Evolutionary conservation across 2,329 filamentous ascomycete species (phyloP), one percentile per base, ranked within the genome.

Genomic region (Ophiostoma pallidulum): DNA sequence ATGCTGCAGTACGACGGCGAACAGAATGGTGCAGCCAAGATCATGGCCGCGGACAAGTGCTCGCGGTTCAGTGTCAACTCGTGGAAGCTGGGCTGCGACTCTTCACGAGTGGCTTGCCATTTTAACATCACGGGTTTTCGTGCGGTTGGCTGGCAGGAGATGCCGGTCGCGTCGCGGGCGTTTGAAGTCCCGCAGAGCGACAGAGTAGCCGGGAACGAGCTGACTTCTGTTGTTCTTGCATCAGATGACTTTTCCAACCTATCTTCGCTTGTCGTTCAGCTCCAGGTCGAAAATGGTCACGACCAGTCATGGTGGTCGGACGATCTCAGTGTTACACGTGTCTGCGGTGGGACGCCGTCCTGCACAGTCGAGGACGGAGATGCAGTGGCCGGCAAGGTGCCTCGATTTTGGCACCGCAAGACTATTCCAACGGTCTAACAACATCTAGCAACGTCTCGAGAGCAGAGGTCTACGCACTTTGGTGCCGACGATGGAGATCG

Each of bases 231-330:
- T 9, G 40, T 49, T 8, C 49, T 65, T 4, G 51, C 58, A 12
- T 42, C 55, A 0, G 22, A 47, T 7, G 48, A 43, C 7, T 65
- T 67, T 50, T 43, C 50, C 28, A 59, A 66, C 36, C 55, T 70
- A 33, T 64, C 56, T 1, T 62, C 64, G 3, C 50, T 74, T 54
- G 61, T 62, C 8, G 59, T 73, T 36, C 62, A 65, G n/a, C 56
- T 66, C 12, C 64, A 62, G n/a, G 57, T 58, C n/a, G 59, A 57
- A 4, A 48, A 63, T 62, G n/a, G 14, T 12, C 12, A 9, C 12
- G 41, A 14, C 20, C 61, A 58, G 48, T 60, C 58, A 9, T 73
- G 70, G 69, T 74, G 68, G 68, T 65, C 65, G 42, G 70, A 73
- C 53, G 66, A 73, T 54, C 47, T 72, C 10, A 33, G 20, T 5